These are phyloP conservation scores for Sanghuangporus weigelae DNA, from an alignment of 1,284 basidiomycete species.

Conservation along the genomic window DNA sequence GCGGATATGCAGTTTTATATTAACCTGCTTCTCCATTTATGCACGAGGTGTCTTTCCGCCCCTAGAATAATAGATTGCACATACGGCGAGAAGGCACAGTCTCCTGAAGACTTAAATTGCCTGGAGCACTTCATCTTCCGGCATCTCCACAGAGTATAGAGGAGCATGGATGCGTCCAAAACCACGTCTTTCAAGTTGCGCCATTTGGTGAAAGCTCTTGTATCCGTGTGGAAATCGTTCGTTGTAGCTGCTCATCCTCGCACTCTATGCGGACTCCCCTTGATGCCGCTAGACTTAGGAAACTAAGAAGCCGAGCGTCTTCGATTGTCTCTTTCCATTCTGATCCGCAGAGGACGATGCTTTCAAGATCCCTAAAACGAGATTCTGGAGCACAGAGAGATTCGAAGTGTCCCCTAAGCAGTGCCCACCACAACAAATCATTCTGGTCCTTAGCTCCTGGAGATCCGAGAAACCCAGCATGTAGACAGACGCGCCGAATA, in stretches of 20 bases:
- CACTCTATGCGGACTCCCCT: not conserved
- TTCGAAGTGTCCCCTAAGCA: not conserved
- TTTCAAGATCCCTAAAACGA: not conserved
- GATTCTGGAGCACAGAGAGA: not conserved
- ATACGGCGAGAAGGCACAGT: too few relatives aligned
- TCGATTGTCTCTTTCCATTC: conserved; percentile 1
- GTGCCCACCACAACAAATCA: not conserved
- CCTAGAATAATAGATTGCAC: too few relatives aligned
- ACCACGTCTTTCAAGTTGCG: too few relatives aligned
- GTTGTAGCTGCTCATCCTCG: not conserved
- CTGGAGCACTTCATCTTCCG: too few relatives aligned
- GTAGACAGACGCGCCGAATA: not conserved
- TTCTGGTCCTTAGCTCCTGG: not conserved
- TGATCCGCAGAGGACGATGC: not conserved
- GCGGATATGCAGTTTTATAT: too few relatives aligned
- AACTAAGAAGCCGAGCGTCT: not conserved
- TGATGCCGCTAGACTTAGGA: not conserved
- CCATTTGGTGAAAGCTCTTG: too few relatives aligned
- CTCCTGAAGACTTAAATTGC: too few relatives aligned
- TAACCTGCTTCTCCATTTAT: too few relatives aligned
- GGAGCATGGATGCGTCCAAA: too few relatives aligned
- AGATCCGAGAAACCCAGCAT: not conserved
- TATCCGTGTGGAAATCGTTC: not conserved
- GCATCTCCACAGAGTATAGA: too few relatives aligned
- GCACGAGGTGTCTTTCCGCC: too few relatives aligned